Evolutionary conservation across 441 rosid genomes (phyloP).

Genomic region (Syzygium malaccense): DNA sequence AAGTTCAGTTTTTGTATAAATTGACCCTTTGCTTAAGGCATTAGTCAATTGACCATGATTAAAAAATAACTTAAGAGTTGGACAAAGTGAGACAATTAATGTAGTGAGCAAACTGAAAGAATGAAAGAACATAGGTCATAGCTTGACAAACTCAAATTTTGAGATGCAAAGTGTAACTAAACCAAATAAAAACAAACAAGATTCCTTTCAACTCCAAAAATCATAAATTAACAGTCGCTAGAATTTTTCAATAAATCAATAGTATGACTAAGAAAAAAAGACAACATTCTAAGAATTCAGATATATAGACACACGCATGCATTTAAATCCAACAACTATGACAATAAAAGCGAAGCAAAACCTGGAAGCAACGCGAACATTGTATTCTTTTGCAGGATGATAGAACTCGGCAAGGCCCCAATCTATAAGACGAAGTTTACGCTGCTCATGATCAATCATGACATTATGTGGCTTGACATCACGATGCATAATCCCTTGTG

Average conservation of each 20-base stretch:
- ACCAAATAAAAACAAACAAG: not conserved
- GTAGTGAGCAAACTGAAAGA: not conserved
- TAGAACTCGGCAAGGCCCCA: conserved; percentile 99
- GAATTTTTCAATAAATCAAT: not conserved
- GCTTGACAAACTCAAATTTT: not conserved
- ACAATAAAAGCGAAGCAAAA: conserved; percentile 14
- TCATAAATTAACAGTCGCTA: not conserved
- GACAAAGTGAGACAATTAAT: not conserved
- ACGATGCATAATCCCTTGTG: conserved; percentile 97
- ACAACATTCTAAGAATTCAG: not conserved
- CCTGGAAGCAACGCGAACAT: conserved; percentile 98
- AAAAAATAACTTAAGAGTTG: not conserved
- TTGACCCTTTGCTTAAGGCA: not conserved
- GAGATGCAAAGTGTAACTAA: not conserved
- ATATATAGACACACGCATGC: not conserved
- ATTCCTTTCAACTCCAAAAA: not conserved
- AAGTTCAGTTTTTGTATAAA: not conserved
- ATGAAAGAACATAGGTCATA: not conserved
- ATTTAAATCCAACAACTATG: not conserved
- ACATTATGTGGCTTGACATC: conserved; percentile 99
- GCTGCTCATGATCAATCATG: conserved; percentile 96
- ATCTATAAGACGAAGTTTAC: conserved; percentile 91
- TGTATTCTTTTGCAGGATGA: conserved; percentile 95
- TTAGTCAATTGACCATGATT: not conserved
- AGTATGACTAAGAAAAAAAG: not conserved